Evolutionary conservation across 1,139 yeast species (phyloP).

Genomic region (Sugiyamaella pinicola): DNA sequence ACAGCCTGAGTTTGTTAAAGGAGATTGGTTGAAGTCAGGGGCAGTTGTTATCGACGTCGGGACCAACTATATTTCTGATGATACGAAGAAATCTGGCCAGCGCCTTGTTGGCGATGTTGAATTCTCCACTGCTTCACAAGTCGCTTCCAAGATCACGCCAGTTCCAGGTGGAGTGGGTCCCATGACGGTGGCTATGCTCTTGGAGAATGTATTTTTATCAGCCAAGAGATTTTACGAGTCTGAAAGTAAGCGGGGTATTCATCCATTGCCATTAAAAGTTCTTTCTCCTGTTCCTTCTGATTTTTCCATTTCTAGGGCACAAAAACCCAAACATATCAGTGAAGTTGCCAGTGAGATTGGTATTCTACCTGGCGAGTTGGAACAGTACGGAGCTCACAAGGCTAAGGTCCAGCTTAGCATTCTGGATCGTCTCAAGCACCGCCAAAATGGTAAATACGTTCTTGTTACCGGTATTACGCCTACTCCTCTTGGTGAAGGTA

Average conservation of each 20-base stretch:
- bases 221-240: slow-evolving; percentile 53
- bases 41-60: slow-evolving; percentile 95
- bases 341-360: slow-evolving; percentile 85
- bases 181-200: slow-evolving; percentile 96
- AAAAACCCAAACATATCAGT: slow-evolving; percentile 79
- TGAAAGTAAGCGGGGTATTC: slow-evolving; percentile 38
- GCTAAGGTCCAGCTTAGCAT: slow-evolving; percentile 83
- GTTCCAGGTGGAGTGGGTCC: slow-evolving; percentile 99
- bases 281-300: slow-evolving; percentile 92
- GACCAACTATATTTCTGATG: slow-evolving; percentile 82
- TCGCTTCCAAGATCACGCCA: slow-evolving; percentile 85
- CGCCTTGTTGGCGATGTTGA: slow-evolving; percentile 95
- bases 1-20: slow-evolving; percentile 76
- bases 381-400: slow-evolving; percentile 86
- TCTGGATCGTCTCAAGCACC: slow-evolving; percentile 66
- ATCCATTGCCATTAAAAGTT: slow-evolving; percentile 67
- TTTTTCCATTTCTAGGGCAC: slow-evolving; percentile 86
- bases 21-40: slow-evolving; percentile 84
- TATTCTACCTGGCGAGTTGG: slow-evolving; percentile 76
- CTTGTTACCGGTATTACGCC: slow-evolving; percentile 98
- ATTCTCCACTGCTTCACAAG: slow-evolving; percentile 62
- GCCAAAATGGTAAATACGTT: slow-evolving; percentile 82
- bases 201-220: slow-evolving; percentile 80
- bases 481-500: slow-evolving; percentile 98
- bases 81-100: slow-evolving; percentile 76